Evolutionary conservation across 23 red algal species (phyloP).

Genomic region (Gracilaria caudata): DNA sequence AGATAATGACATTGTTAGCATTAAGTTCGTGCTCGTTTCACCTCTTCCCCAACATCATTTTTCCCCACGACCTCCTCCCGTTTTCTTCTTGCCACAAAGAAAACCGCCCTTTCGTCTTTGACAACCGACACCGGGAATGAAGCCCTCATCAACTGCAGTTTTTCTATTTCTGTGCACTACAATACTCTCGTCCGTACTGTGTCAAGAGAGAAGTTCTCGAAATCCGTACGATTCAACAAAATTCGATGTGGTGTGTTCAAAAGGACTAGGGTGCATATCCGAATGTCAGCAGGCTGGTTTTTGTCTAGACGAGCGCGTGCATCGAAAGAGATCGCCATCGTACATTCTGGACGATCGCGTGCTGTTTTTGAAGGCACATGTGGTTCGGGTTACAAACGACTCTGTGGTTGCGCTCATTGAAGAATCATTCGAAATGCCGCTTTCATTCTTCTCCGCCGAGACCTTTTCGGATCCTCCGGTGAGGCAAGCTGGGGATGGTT

Average conservation of each 20-base stretch:
- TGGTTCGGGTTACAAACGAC: background rate
- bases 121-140: too few relatives aligned
- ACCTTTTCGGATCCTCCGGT: background rate
- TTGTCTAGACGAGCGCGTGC: conserved; percentile 16
- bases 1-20: too few relatives aligned
- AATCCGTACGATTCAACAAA: conserved; percentile 1
- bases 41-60: too few relatives aligned
- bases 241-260: conserved; percentile 23
- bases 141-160: too few relatives aligned
- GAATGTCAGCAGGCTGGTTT: background rate
- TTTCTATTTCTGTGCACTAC: background rate
- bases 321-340: background rate
- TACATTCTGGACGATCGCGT: conserved; percentile 38
- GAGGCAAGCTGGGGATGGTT: background rate
- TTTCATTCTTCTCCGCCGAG: conserved; percentile 13
- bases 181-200: background rate
- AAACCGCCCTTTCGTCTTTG: too few relatives aligned
- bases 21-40: too few relatives aligned
- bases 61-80: too few relatives aligned
- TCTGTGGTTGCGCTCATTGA: conserved; percentile 21
- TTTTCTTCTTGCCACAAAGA: too few relatives aligned
- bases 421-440: conserved; percentile 16
- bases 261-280: conserved; percentile 24
- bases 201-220: conserved; percentile 18
- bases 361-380: conserved; percentile 27